Base-by-base conservation (phyloP, 2,329 filamentous ascomycete genomes). In the Periconia sp. region DNA sequence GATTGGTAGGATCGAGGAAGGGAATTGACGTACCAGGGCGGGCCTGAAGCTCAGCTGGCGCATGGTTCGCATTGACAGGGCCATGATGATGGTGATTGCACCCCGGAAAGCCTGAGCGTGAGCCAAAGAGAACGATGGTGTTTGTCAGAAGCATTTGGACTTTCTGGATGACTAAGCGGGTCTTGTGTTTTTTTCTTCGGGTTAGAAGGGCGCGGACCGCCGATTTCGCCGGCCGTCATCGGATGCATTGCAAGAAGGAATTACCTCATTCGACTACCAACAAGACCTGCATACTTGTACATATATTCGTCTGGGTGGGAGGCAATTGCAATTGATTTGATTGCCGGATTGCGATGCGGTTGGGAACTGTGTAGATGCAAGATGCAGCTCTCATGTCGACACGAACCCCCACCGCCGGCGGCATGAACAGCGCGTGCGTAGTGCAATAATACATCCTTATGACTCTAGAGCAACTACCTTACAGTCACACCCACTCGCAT, bases 1-100 rank as follows among this genome's bases (percentile, higher is more conserved):
- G 13, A 11, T 18, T 18, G 7, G 41, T 13, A 42, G 6, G 8
- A n/a, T 42, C 41, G 8, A 11, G 17, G 13, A n/a, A 42, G 11
- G 41, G 19, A 23, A 19, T 23, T 42, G 17, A 62, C 70, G 48
- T 66, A 74, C 70, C 52, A 64, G 53, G 57, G 60, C 57, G 49
- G 61, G 61, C 48, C 71, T 61, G 54, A 65, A 65, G 48, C 66
- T 60, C 58, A 74, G 43, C 37, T 69, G 62, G 44, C 70, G 66
- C 49, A 63, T 68, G 54, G 66, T 68, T 55, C 70, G 68, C 60
- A 72, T 53, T 54, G 70, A 70, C 70, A 73, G 70, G 51, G 72
- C 69, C 72, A 73, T 74, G 63, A 56, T 37, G 33, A n/a, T 37
- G 33, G 23, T 45, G 53, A 52, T 53, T 55, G 53, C 48, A 27